Conservation (phyloP, 192 early-diverging fungal species). For the Linnemannia schmuckeri region DNA sequence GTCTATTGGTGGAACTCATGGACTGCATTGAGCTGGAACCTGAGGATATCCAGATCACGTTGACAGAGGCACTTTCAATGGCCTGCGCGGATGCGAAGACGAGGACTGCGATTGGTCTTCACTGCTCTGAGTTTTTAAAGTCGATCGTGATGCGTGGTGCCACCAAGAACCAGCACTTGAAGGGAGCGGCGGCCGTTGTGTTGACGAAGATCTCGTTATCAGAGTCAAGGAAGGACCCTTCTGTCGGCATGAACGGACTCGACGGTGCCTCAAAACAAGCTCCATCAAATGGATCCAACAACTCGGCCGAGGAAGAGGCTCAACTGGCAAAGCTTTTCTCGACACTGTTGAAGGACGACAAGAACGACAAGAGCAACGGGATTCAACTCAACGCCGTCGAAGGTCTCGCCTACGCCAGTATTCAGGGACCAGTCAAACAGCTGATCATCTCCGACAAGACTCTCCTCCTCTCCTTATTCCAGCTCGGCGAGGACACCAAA, state of each 20-base stretch:
- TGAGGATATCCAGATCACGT: constrained; percentile 73
- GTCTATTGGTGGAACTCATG: constrained; percentile 80
- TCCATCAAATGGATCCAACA: constrained; percentile 37
- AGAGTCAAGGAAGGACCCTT: constrained; percentile 43
- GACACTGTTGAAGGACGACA: constrained; percentile 59
- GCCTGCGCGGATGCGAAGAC: constrained; percentile 75
- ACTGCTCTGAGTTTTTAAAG: constrained; percentile 67
- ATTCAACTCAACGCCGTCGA: constrained; percentile 76
- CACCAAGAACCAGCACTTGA: constrained; percentile 61
- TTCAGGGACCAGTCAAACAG: constrained; percentile 78
- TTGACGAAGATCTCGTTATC: constrained; percentile 73
- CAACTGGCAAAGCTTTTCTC: constrained; percentile 69
- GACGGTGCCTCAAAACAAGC: constrained; percentile 26
- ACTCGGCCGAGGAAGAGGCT: constrained; percentile 38
- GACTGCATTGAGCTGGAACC: constrained; percentile 85
- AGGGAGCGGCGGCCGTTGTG: constrained; percentile 68
- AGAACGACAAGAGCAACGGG: constrained; percentile 39
- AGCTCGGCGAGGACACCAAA: constrained; percentile 59
- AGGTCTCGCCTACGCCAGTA: constrained; percentile 85
- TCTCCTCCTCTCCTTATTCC: constrained; percentile 71
- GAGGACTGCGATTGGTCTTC: constrained; percentile 65
- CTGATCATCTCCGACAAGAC: constrained; percentile 68
- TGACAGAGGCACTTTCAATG: constrained; percentile 67
- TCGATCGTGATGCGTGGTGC: constrained; percentile 46
- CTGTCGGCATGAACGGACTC: constrained; percentile 29